phyloP scores from a whole-genome alignment of 257 asterid species.

The Nicotiana paniculata region DNA sequence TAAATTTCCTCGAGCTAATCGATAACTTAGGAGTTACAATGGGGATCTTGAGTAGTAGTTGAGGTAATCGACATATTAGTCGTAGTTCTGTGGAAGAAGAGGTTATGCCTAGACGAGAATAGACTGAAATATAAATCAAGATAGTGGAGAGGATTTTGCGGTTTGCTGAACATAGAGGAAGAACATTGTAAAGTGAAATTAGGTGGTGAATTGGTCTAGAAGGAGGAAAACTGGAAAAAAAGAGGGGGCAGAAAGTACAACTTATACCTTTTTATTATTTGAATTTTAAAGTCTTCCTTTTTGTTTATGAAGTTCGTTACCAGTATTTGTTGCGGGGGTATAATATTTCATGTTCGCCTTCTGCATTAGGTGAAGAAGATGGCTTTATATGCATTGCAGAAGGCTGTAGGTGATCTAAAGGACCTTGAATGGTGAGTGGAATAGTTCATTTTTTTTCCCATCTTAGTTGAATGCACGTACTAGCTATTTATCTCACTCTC shows the following conservation, averaged over 20 bases:
- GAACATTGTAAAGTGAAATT: neutral
- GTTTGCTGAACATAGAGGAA: neutral
- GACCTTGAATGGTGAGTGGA: conserved; percentile 7
- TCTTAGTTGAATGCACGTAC: neutral
- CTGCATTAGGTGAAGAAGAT: conserved; percentile 44
- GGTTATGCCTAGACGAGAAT: neutral
- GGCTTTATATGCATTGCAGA: conserved; percentile 38
- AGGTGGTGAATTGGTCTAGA: neutral
- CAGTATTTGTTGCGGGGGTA: neutral
- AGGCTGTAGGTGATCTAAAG: conserved; percentile 18
- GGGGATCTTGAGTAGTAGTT: neutral
- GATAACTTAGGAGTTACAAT: neutral
- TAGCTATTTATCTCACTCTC: neutral
- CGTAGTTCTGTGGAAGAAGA: neutral
- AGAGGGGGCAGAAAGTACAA: neutral
- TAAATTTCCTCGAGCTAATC: neutral
- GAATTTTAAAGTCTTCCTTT: neutral
- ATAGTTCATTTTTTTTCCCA: neutral
- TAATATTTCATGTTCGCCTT: neutral
- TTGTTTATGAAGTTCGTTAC: neutral
- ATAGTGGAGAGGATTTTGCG: neutral
- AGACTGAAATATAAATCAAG: neutral
- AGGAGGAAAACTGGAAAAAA: neutral
- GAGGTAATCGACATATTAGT: neutral
- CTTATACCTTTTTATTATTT: neutral